Base-by-base conservation (phyloP, 441 rosid species). In the Raphanus hybrid region DNA sequence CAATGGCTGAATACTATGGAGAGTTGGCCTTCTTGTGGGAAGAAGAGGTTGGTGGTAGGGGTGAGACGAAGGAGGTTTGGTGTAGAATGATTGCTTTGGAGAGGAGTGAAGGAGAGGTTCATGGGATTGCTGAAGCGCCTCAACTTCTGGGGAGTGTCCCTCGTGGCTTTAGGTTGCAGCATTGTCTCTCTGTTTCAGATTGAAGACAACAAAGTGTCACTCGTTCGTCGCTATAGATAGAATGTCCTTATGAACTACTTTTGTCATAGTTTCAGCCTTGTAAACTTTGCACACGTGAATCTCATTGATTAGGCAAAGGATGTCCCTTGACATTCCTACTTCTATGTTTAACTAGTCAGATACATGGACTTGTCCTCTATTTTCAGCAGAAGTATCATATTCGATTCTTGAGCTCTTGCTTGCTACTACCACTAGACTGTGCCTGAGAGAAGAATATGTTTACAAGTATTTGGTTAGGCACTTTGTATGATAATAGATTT, bases 1-100 rank as follows among this genome's bases (percentile, higher is more conserved):
- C 16, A 23, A 64, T 73, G 64, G 64, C 27, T 9, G 76, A 73
- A 52, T 73, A 64, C 4, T 73, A 54, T 6, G 76, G 76, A 5
- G 54, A 64, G 16, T 3, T 73, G 37, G 70, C 57, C 11, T 6
- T 23, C n/a, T 26, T 23, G 7, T 45, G 58, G 70, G 15, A 5
- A 10, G 6, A 23, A 0, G 16, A 2, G 6, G 32, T 10, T 18
- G 2, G 12, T 14, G 9, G 5, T 34, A 34, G 39, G 5, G 39
- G 54, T 9, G 9, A 37, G 18, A 65, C 1, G 0, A 43, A 43
- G 12, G 39, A 67, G 23, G 15, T 67, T 67, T 45, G 70, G 70
- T 67, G 59, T 67, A 45, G 70, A n/a, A 48, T 67, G 59, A 45
- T 67, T 8, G 23, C 3, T 48, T 48, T 67, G 41, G 23, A 7